phyloP scores from a whole-genome alignment of 2,329 filamentous ascomycete species.

The Phialophora tarda region DNA sequence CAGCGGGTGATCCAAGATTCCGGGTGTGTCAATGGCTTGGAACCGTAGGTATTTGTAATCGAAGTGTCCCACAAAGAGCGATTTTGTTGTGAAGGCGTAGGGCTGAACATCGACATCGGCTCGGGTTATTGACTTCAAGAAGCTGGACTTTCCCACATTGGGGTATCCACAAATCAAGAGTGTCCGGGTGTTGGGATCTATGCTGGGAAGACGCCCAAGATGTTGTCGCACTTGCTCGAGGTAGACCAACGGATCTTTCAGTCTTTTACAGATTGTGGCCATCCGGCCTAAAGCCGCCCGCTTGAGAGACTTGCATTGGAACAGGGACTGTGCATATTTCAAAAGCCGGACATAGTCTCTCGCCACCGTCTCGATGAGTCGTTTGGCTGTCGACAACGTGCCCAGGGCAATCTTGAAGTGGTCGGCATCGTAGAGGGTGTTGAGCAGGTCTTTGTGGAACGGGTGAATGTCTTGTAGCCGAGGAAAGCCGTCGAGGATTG shows the following conservation, averaged over 20 bases:
- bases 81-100: conserved; percentile 98
- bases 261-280: conserved; percentile 92
- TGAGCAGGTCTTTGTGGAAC: conserved; percentile 89
- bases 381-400: conserved; percentile 93
- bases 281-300: conserved; percentile 93
- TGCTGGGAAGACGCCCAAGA: conserved; percentile 94
- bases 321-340: conserved; percentile 95
- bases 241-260: conserved; percentile 94
- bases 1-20: conserved; percentile 94
- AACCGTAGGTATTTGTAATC: conserved; percentile 93
- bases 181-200: conserved; percentile 96
- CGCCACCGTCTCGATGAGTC: conserved; percentile 93
- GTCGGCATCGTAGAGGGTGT: conserved; percentile 98
- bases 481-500: conserved; percentile 91
- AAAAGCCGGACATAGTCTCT: conserved; percentile 94
- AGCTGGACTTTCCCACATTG: conserved; percentile 96
- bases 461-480: conserved; percentile 92
- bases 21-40: conserved; percentile 96
- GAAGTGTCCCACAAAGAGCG: conserved; percentile 95
- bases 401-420: conserved; percentile 97
- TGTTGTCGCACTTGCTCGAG: conserved; percentile 97
- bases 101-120: conserved; percentile 97
- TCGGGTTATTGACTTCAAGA: conserved; percentile 86
- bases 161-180: conserved; percentile 97
- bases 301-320: conserved; percentile 99